A percentile compares a stretch with the other conserved stretches of the same genome.
Conservation (phyloP, 2,329 filamentous ascomycete genomes). For the Penicillium palitans region DNA sequence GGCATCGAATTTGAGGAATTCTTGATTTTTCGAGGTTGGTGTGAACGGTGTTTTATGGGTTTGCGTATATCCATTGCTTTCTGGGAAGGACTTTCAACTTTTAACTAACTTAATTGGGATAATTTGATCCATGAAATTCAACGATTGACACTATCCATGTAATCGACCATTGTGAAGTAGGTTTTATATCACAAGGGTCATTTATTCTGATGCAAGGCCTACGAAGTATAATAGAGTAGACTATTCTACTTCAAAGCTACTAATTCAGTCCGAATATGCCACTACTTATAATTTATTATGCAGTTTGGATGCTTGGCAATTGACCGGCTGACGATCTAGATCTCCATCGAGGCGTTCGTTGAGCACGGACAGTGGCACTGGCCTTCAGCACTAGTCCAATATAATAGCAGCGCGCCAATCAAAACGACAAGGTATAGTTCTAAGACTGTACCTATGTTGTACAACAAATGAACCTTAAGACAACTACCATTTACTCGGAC, state of each 20-base stretch:
- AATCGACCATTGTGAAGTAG: background rate
- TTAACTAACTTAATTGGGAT: background rate
- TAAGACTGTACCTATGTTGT: background rate
- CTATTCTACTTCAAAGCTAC: background rate
- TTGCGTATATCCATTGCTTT: slow-evolving; percentile 16
- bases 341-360: background rate
- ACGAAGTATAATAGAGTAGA: background rate
- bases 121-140: background rate
- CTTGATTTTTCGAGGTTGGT: slow-evolving; percentile 1
- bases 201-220: background rate
- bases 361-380: slow-evolving; percentile 4
- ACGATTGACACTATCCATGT: background rate
- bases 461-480: background rate
- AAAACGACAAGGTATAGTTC: slow-evolving; percentile 3
- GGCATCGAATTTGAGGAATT: slow-evolving; percentile 11
- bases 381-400: slow-evolving; percentile 2
- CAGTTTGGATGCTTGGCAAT: background rate
- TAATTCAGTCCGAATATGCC: background rate
- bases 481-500: background rate
- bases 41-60: background rate
- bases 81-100: background rate
- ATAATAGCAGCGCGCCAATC: slow-evolving; percentile 2
- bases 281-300: background rate
- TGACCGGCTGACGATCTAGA: background rate
- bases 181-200: background rate